Conservation (phyloP, 768 basidiomycete genomes). For the Chiua virens region DNA sequence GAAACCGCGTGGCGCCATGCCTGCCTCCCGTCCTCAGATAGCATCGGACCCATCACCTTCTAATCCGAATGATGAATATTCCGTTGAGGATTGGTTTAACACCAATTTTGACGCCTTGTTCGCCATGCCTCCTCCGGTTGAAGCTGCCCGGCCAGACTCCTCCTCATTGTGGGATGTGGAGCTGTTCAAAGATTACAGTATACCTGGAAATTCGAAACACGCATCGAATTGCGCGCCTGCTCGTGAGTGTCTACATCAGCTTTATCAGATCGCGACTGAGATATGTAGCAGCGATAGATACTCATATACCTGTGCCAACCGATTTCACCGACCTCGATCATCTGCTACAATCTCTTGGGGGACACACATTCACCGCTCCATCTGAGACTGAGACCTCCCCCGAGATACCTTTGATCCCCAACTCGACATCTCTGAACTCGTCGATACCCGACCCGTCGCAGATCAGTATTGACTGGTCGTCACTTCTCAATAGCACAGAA, state of each 20-base stretch:
- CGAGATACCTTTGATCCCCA: background rate
- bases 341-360: too few relatives aligned
- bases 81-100: constrained; percentile 39
- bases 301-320: too few relatives aligned
- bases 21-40: constrained; percentile 19
- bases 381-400: too few relatives aligned
- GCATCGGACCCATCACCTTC: constrained; percentile 33
- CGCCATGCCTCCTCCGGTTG: constrained; percentile 21
- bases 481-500: constrained; percentile 9
- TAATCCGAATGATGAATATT: constrained; percentile 12
- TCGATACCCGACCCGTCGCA: constrained; percentile 2
- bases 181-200: constrained; percentile 27
- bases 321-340: too few relatives aligned
- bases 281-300: too few relatives aligned
- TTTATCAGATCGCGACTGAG: too few relatives aligned
- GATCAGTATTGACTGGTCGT: constrained; percentile 12
- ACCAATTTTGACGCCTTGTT: constrained; percentile 22
- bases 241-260: background rate
- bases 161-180: constrained; percentile 33
- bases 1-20: constrained; percentile 25
- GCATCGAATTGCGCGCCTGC: background rate
- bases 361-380: too few relatives aligned
- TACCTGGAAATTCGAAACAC: constrained; percentile 5
- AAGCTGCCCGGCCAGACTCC: constrained; percentile 22
- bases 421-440: background rate